Evolutionary conservation across 2,329 filamentous ascomycete species (phyloP).

Genomic region (Beauveria caledonica): DNA sequence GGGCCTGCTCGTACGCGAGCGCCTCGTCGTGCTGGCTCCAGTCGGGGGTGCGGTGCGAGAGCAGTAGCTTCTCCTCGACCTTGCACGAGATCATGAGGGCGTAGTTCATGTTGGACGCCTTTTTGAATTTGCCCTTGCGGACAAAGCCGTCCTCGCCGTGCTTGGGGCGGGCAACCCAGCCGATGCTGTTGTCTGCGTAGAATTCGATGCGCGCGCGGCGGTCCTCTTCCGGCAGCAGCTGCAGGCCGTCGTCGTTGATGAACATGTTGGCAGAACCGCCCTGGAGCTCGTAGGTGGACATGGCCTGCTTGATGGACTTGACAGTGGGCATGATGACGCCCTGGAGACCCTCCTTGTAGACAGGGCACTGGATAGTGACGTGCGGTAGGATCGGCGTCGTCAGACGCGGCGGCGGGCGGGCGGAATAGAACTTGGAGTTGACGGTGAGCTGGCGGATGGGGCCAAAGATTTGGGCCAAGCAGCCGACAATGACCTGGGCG

Average conservation of each 20-base stretch:
- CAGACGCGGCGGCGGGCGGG: conserved; percentile 56
- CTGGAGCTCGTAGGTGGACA: conserved; percentile 41
- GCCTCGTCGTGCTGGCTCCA: conserved; percentile 41
- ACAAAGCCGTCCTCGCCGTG: conserved; percentile 40
- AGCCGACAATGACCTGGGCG: conserved; percentile 68
- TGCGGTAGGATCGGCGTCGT: conserved; percentile 55
- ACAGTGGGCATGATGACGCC: conserved; percentile 41
- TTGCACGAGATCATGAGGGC: conserved; percentile 53
- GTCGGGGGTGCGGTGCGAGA: conserved; percentile 45
- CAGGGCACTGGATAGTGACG: conserved; percentile 39
- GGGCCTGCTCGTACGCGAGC: conserved; percentile 54
- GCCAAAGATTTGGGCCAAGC: conserved; percentile 66
- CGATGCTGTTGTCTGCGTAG: conserved; percentile 40
- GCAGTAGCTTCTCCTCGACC: conserved; percentile 51
- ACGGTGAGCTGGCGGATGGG: conserved; percentile 62
- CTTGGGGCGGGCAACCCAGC: conserved; percentile 40
- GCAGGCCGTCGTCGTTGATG: conserved; percentile 55
- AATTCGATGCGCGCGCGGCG: conserved; percentile 50
- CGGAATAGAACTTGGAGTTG: conserved; percentile 80
- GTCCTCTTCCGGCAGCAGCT: conserved; percentile 39
- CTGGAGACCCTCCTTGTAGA: conserved; percentile 33
- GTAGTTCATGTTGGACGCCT: conserved; percentile 71
- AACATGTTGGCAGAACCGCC: conserved; percentile 44
- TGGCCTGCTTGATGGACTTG: conserved; percentile 41
- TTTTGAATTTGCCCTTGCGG: conserved; percentile 60